Conservation (phyloP, 768 basidiomycete species). For the Epithele typhae region DNA sequence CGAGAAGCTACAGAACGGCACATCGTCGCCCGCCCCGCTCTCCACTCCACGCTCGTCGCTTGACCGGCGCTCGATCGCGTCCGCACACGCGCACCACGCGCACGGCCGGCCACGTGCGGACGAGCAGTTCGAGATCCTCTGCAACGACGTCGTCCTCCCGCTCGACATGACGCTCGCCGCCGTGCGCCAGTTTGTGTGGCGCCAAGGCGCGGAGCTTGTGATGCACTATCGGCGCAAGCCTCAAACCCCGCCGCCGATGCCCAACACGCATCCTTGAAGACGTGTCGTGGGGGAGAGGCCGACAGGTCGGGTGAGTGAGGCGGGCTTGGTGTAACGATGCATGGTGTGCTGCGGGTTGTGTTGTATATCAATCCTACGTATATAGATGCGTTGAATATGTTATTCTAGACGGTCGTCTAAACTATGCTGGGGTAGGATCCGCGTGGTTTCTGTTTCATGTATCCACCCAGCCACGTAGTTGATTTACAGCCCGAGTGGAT, state of each 20-base stretch:
- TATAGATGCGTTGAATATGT: too few relatives aligned
- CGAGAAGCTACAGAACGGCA: conserved; percentile 42
- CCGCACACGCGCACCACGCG: conserved; percentile 11
- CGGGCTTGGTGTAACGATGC: too few relatives aligned
- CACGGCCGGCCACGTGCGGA: conserved; percentile 39
- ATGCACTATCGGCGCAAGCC: conserved; percentile 69
- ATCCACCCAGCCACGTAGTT: too few relatives aligned
- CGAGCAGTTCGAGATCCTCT: conserved; percentile 81
- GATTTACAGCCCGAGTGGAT: too few relatives aligned
- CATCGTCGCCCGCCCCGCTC: conserved; percentile 25
- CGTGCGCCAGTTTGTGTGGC: conserved; percentile 88
- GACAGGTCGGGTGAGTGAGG: too few relatives aligned
- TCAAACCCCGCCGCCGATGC: neutral
- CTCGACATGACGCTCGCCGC: conserved; percentile 87
- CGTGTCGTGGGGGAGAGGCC: too few relatives aligned
- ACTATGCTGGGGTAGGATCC: too few relatives aligned
- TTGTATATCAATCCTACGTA: too few relatives aligned
- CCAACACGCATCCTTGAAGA: too few relatives aligned
- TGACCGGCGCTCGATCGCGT: conserved; percentile 26
- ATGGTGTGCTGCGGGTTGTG: too few relatives aligned
- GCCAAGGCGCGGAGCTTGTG: conserved; percentile 62
- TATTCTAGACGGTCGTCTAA: too few relatives aligned
- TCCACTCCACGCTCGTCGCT: conserved; percentile 34
- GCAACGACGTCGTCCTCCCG: conserved; percentile 80
- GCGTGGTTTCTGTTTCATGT: too few relatives aligned